These are phyloP conservation scores for Dunaliella primolecta DNA, from an alignment of 139 green algal species.

Conservation along the genomic window DNA sequence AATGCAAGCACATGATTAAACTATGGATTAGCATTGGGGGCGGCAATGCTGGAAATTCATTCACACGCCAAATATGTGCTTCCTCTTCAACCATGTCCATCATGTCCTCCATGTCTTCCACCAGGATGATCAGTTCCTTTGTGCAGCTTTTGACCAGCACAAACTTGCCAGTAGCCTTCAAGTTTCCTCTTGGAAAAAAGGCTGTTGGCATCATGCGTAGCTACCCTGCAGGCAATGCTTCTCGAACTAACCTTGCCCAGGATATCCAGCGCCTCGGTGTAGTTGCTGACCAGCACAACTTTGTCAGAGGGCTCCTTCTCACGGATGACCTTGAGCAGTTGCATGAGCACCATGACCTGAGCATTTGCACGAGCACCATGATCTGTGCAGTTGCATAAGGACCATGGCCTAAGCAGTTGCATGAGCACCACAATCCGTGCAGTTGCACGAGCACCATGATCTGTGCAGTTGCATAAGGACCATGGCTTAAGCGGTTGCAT, in stretches of 20 bases:
- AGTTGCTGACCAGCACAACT: conserved; percentile 71
- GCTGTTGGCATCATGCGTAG: no score
- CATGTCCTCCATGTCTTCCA: no score
- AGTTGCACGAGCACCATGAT: neutral
- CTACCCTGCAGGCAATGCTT: no score
- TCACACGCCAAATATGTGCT: no score
- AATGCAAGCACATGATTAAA: no score
- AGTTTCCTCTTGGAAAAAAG: no score
- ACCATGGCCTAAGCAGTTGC: conserved; percentile 55
- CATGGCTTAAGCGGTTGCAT: conserved; percentile 56
- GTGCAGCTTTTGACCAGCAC: no score
- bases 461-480: neutral
- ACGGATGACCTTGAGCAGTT: conserved; percentile 52
- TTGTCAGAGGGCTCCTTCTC: conserved; percentile 50
- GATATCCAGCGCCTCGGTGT: conserved; percentile 82
- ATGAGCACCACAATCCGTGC: conserved; percentile 54
- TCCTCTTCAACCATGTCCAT: no score
- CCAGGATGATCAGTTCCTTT: no score
- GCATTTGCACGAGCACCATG: neutral
- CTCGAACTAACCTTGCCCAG: conserved; percentile 44
- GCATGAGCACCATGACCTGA: conserved; percentile 56
- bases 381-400: neutral
- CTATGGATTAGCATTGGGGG: no score
- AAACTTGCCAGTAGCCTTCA: no score
- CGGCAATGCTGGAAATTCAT: no score